phyloP scores from a whole-genome alignment of 2,329 filamentous ascomycete species.

The Neonectria sp. region DNA sequence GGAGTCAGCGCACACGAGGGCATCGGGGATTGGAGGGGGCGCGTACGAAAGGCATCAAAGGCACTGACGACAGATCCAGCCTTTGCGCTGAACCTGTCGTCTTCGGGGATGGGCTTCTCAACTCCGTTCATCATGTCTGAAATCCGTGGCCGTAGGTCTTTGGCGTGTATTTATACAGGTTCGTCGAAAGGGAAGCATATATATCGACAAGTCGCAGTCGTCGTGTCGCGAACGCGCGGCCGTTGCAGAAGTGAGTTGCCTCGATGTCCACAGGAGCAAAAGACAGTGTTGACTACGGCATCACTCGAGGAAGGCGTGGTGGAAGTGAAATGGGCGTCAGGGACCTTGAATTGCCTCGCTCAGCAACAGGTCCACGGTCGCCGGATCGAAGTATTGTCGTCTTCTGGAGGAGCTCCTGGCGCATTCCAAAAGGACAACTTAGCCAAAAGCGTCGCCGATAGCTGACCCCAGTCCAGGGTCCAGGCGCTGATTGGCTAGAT shows the following conservation, averaged over 20 bases:
- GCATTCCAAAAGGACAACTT: conserved; percentile 49
- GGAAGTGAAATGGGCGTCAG: conserved; percentile 10
- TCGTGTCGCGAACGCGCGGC: conserved; percentile 28
- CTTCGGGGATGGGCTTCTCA: conserved; percentile 75
- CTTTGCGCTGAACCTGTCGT: conserved; percentile 85
- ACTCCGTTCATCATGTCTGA: conserved; percentile 80
- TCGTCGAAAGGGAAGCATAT: conserved; percentile 13
- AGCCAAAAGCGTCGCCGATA: conserved; percentile 44
- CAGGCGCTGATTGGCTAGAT: conserved; percentile 41
- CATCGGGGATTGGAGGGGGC: neutral
- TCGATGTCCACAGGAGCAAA: conserved; percentile 40
- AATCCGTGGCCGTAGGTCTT: conserved; percentile 29
- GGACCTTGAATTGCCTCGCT: conserved; percentile 27
- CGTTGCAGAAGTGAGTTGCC: conserved; percentile 21
- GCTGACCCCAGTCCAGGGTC: conserved; percentile 41
- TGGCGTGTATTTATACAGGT: conserved; percentile 33
- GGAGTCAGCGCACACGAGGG: conserved; percentile 32
- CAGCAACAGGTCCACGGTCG: conserved; percentile 19
- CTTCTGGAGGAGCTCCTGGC: conserved; percentile 34
- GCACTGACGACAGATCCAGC: conserved; percentile 78
- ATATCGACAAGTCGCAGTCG: conserved; percentile 30
- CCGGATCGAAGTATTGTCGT: conserved; percentile 27
- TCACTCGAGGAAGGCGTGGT: conserved; percentile 30
- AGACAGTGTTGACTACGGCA: conserved; percentile 40
- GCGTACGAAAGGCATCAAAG: conserved; percentile 96